Evolutionary conservation across 2,329 filamentous ascomycete species (phyloP), one percentile per base, ranked within the genome.

Genomic region (Ceratocystis ficicola): DNA sequence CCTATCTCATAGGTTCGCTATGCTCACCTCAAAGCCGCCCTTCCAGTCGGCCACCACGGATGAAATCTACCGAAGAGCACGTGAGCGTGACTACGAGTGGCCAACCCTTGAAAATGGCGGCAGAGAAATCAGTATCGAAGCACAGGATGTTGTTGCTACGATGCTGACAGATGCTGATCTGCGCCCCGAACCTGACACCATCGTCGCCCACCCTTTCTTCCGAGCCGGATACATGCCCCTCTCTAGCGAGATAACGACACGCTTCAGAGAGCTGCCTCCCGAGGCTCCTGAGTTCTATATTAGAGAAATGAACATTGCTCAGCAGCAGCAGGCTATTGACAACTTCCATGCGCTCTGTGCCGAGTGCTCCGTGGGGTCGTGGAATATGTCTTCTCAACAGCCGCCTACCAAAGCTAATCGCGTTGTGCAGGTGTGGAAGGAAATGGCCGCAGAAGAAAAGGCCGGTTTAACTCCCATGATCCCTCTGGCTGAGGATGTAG

Each of bases 21-120:
- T 99, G 84, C 87, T 97, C 60, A 94, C 94, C 6, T 95, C 94
- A 22, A 95, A 93, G 72, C 93, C 94, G 0, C 94, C 94, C 0
- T 99, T 99, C 75, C 94, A 99, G 76, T 95, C 94, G 12, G 86
- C 87, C 12, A 93, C 89, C 50, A 89, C 89, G 20, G 89, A 94
- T 73, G 89, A 93, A 72, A 94, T 94, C 68, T 94, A 94, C 76
- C 84, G 79, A 75, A 84, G 81, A 75, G 87, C 84, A 65, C 77
- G 80, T 71, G 83, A 86, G 70, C 81, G 87, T 70, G 88, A 91
- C 72, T 93, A 92, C 73, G 86, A 88, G 72, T 93, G 89, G 89
- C 89, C 89, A 15, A 81, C 83, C 67, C 75, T 83, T 30, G 83
- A 86, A 65, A 83, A 81, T 48, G 82, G 83, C 12, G 81, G 83